Evolutionary conservation across 257 asterid genomes (phyloP).

Genomic region (Lycium barbarum): DNA sequence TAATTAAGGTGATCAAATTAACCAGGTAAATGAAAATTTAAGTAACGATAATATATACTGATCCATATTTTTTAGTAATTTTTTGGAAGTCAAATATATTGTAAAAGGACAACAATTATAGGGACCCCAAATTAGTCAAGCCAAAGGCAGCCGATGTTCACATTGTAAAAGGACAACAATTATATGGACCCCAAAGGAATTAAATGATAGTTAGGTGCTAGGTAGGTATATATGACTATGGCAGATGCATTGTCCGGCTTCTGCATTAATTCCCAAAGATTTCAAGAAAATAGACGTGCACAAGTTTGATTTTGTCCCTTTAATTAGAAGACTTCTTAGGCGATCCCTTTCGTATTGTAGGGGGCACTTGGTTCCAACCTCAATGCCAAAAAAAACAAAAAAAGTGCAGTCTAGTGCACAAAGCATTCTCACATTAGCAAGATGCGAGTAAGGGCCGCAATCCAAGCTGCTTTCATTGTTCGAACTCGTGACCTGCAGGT

Average conservation of each 20-base stretch:
- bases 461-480: too few species aligned
- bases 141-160: background rate
- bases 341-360: background rate
- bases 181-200: too few species aligned
- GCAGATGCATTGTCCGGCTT: background rate
- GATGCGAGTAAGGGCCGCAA: too few species aligned
- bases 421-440: too few species aligned
- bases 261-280: background rate
- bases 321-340: conserved; percentile 5
- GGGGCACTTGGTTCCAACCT: background rate
- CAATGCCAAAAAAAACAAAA: background rate
- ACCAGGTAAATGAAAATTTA: too few species aligned
- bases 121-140: background rate
- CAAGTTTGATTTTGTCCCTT: background rate
- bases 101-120: background rate
- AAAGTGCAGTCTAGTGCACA: too few species aligned
- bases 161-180: background rate
- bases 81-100: background rate
- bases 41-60: too few species aligned
- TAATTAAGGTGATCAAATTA: too few species aligned
- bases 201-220: too few species aligned
- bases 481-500: too few species aligned
- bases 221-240: too few species aligned
- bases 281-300: background rate
- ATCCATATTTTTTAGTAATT: background rate